Evolutionary conservation across 768 basidiomycete species (phyloP), one percentile per base, ranked within the genome.

Genomic region (Clathrus columnatus): DNA sequence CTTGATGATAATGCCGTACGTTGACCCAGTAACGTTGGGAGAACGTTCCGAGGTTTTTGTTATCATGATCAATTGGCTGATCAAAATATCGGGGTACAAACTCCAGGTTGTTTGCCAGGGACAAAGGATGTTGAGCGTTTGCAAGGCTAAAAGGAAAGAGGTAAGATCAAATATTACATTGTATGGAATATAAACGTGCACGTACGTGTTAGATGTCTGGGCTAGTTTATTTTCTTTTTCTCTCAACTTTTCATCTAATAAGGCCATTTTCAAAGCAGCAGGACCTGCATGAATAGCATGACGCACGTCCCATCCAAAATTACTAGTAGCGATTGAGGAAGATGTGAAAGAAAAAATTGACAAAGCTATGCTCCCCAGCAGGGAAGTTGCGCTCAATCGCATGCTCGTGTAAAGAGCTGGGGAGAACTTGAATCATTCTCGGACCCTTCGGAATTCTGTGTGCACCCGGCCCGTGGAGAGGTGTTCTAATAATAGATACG

Each of bases 21-120:
- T 85, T 93, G 32, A 94, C 75, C 95, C 95, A 99, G 69, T 91
- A 99, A 18, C 95, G 79, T 65, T 98, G 93, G 50, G 76, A 70
- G 70, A 90, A 97, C 0, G 83, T 88, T 43, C 80, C 77, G 43
- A 72, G 70, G 8, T 72, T 70, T 11, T 72, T 65, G 30, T 73
- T 73, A 59, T 75, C 71, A 65, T 97, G 93, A 64, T 94, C 91
- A 58, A 95, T 70, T 2, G 88, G 91, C 64, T 97, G 93, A 53
- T 76, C 68, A 70, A 95, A 94, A 73, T 80, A 88, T 28, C 68
- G 63, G 3, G 68, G 64, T 5, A 54, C 50, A 28, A 61, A 64
- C 43, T 59, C 48, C n/a, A 11, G 21, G 18, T 2, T 48, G n/a
- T 42, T 14, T 42, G 41, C n/a, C n/a, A n/a, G n/a, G 2, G 36